Evolutionary conservation across 73 alveolate genomes (phyloP).

Genomic region (Tetrahymena borealis): DNA sequence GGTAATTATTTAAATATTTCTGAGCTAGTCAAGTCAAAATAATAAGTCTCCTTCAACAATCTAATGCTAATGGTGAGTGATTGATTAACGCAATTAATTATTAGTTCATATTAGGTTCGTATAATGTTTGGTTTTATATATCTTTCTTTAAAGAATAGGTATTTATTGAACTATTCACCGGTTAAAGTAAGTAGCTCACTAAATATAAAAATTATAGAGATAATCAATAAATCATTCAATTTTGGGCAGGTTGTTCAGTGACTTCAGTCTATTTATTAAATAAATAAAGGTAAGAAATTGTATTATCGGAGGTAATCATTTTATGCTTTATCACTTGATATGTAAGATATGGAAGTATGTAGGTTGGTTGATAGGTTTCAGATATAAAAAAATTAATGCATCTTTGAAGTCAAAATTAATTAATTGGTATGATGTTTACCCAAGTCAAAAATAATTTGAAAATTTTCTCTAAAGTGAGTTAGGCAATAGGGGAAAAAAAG

Average conservation of each 20-base stretch:
- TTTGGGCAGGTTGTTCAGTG: background rate
- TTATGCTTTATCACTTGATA: background rate
- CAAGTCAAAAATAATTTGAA: no score
- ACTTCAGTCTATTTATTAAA: background rate
- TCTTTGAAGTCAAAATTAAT: no score
- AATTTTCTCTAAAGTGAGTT: no score
- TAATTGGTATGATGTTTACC: no score
- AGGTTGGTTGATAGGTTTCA: no score
- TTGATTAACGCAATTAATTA: background rate
- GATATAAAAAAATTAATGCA: no score
- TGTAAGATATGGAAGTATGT: background rate
- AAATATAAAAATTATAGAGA: background rate
- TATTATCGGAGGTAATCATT: no score
- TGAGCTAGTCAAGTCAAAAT: no score
- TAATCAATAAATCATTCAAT: background rate
- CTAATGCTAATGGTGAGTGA: background rate
- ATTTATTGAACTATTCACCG: background rate
- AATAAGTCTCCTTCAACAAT: background rate
- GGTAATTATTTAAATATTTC: background rate
- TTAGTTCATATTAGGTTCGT: background rate
- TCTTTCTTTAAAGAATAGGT: background rate
- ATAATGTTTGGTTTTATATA: background rate
- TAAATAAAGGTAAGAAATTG: no score
- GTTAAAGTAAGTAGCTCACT: background rate
- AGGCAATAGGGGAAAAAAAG: no score